These are phyloP conservation scores for Backusella psychrophila DNA, from an alignment of 192 early-diverging fungal species.

Conservation along the genomic window DNA sequence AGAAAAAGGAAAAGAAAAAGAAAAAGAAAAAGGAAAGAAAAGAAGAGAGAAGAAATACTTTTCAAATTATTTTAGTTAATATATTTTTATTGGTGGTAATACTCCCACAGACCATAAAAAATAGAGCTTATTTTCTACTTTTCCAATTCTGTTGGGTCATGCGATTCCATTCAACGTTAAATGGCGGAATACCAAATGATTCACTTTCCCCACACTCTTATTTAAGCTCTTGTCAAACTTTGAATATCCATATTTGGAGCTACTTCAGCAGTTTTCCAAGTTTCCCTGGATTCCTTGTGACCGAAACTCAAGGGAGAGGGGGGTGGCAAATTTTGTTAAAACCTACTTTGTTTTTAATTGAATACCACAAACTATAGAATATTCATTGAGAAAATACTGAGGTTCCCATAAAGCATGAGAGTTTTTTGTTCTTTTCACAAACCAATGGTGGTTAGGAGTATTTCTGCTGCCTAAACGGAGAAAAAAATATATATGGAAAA, in stretches of 20 bases:
- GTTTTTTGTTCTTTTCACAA: not conserved
- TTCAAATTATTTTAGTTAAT: not conserved
- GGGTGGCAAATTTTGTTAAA: not conserved
- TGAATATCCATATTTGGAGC: not conserved
- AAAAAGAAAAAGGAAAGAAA: not conserved
- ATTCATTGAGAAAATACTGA: not conserved
- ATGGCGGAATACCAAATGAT: not conserved
- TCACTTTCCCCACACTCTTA: not conserved
- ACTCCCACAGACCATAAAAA: constrained; percentile 1
- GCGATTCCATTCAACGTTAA: not conserved
- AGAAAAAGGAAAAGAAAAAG: not conserved
- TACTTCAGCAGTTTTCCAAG: not conserved
- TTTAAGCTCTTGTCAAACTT: not conserved
- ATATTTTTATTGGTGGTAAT: not conserved
- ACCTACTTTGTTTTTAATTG: not conserved
- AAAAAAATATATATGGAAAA: not conserved
- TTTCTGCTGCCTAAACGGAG: not conserved
- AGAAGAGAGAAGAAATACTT: not conserved
- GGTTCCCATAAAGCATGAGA: not conserved
- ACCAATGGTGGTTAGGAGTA: not conserved
- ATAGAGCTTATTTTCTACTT: not conserved
- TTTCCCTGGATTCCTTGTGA: not conserved
- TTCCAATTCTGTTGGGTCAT: not conserved
- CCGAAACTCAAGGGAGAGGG: not conserved
- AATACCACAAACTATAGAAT: not conserved